A percentile compares a stretch with the other conserved stretches of the same genome.
These are phyloP conservation scores for Fragaria vesca DNA, from an alignment of 306 rosid species.

Conservation along the genomic window DNA sequence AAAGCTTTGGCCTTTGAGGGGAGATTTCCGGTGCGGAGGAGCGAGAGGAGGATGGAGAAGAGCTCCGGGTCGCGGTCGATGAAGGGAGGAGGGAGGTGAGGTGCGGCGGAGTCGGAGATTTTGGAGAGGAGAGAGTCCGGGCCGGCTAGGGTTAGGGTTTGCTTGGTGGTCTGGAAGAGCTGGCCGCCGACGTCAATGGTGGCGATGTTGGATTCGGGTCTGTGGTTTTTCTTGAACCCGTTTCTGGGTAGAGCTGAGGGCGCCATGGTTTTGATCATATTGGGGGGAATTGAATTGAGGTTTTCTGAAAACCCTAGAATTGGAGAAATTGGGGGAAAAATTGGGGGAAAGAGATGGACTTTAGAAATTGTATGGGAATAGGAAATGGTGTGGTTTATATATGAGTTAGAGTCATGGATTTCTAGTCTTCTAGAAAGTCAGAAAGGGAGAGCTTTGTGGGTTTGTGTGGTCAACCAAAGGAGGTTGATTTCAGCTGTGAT, in stretches of 20 bases:
- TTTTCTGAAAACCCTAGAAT: background rate
- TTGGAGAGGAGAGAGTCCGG: conserved; percentile 52
- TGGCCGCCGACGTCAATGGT: conserved; percentile 81
- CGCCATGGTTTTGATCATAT: conserved; percentile 33
- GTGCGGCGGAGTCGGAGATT: conserved; percentile 31
- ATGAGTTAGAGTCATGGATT: too few species aligned
- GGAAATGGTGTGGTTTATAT: too few species aligned
- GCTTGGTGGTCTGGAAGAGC: conserved; percentile 84
- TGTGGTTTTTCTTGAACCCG: conserved; percentile 24
- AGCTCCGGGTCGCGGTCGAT: conserved; percentile 87
- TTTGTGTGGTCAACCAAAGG: background rate
- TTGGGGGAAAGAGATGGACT: background rate
- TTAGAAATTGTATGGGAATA: too few species aligned
- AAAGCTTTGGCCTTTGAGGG: conserved; percentile 74
- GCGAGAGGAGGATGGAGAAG: conserved; percentile 78
- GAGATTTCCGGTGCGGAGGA: conserved; percentile 84
- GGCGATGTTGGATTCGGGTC: conserved; percentile 52
- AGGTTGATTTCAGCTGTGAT: background rate
- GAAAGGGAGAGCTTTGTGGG: too few species aligned
- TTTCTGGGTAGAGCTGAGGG: conserved; percentile 26
- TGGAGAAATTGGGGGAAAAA: background rate
- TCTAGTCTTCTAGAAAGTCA: too few species aligned
- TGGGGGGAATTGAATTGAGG: background rate
- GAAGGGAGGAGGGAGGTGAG: conserved; percentile 37
- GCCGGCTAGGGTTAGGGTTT: conserved; percentile 68